These are phyloP conservation scores for Pulveroboletus sp. DNA, from an alignment of 768 basidiomycete genomes.

Conservation along the genomic window DNA sequence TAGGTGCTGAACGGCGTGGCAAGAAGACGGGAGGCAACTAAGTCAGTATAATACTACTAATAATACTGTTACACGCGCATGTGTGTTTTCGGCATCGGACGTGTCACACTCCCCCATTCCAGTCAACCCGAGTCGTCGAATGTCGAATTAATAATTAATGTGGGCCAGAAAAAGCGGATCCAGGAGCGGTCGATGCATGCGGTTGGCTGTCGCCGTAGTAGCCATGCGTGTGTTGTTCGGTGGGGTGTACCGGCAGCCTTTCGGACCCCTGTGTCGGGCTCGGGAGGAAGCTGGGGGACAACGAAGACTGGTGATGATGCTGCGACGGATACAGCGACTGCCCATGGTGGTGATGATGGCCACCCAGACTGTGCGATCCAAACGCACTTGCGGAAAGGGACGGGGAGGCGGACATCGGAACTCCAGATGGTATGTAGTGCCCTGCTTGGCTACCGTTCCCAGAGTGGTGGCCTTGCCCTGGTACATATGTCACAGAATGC, in stretches of 20 bases:
- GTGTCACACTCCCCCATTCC: constrained; percentile 21
- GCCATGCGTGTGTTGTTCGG: constrained; percentile 25
- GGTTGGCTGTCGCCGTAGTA: constrained; percentile 30
- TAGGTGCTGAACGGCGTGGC: constrained; percentile 13
- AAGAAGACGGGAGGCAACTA: constrained; percentile 30
- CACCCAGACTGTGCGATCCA: constrained; percentile 24
- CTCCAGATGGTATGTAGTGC: constrained; percentile 32
- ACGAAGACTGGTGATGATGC: constrained; percentile 26
- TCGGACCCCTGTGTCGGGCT: constrained; percentile 30
- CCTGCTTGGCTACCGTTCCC: constrained; percentile 28
- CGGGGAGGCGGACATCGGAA: constrained; percentile 51
- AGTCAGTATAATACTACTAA: constrained; percentile 33
- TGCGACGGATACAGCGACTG: constrained; percentile 31
- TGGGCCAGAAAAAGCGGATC: constrained; percentile 27
- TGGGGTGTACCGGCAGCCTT: constrained; percentile 23
- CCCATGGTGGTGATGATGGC: constrained; percentile 23
- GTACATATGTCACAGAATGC: constrained; percentile 36
- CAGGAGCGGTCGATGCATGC: constrained; percentile 24
- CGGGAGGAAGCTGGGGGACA: constrained; percentile 28
- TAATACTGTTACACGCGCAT: constrained; percentile 31
- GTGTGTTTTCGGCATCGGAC: constrained; percentile 17
- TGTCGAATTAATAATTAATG: constrained; percentile 25
- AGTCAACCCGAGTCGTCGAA: constrained; percentile 1
- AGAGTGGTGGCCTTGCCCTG: constrained; percentile 41
- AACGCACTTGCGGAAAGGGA: constrained; percentile 41